Evolutionary conservation across 441 rosid genomes (phyloP).

Genomic region (Eutrema salsugineum): DNA sequence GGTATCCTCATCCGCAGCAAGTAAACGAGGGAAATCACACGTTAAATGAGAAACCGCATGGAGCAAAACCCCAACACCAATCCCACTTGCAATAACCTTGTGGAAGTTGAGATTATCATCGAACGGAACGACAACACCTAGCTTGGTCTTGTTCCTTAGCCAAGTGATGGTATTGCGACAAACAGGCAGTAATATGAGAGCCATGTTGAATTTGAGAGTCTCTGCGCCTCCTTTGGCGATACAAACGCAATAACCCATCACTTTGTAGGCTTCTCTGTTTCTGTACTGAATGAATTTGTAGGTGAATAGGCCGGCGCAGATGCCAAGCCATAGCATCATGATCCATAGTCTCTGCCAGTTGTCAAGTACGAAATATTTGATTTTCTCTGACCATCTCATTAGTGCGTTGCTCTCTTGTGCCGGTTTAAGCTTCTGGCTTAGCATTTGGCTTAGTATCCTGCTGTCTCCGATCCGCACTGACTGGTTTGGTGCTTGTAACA

Average conservation of each 20-base stretch:
- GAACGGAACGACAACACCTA: conserved; percentile 67
- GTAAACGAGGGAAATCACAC: conserved; percentile 76
- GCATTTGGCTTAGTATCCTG: conserved; percentile 65
- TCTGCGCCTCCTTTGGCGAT: conserved; percentile 91
- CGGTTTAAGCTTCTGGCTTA: conserved; percentile 85
- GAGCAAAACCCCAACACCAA: conserved; percentile 58
- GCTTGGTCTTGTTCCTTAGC: conserved; percentile 82
- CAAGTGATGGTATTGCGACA: conserved; percentile 90
- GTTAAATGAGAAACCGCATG: conserved; percentile 71
- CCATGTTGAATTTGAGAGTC: conserved; percentile 92
- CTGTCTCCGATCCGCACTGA: conserved; percentile 68
- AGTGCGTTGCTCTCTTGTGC: conserved; percentile 58
- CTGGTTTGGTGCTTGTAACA: conserved; percentile 78
- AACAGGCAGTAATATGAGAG: conserved; percentile 74
- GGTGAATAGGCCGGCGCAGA: conserved; percentile 54
- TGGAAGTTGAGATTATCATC: conserved; percentile 92
- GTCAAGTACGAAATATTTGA: conserved; percentile 68
- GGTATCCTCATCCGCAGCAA: conserved; percentile 57
- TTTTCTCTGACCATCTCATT: conserved; percentile 38
- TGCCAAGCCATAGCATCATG: conserved; percentile 72
- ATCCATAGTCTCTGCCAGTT: conserved; percentile 91
- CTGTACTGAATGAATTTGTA: conserved; percentile 68
- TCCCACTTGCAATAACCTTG: conserved; percentile 76
- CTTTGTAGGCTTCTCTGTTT: conserved; percentile 43
- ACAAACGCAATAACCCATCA: conserved; percentile 86